These are phyloP conservation scores for Bretziella fagacearum DNA, from an alignment of 2,329 filamentous ascomycete species.

Conservation along the genomic window DNA sequence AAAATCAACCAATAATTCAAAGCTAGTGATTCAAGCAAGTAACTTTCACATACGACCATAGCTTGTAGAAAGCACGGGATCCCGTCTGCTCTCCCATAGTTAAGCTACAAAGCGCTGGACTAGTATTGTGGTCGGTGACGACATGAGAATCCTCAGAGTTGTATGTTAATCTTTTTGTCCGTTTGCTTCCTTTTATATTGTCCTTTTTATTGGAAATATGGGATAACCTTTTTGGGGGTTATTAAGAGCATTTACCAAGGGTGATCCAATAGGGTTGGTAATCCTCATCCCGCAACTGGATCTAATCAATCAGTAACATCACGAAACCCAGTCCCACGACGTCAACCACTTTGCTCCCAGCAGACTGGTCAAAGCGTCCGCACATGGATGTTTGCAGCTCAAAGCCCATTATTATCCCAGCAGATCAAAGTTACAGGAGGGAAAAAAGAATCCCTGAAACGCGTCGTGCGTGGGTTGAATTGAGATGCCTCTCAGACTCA, in stretches of 20 bases:
- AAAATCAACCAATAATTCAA: neutral
- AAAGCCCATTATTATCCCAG: conserved; percentile 1
- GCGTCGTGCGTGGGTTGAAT: conserved; percentile 3
- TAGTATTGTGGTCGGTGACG: neutral
- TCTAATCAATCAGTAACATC: conserved; percentile 9
- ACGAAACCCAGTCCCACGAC: neutral
- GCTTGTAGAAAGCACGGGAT: neutral
- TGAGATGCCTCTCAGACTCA: neutral
- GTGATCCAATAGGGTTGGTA: conserved; percentile 2
- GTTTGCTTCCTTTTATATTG: no score
- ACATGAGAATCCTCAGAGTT: neutral
- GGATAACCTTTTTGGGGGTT: no score
- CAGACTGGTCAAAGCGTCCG: neutral
- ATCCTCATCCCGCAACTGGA: neutral
- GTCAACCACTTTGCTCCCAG: conserved; percentile 1
- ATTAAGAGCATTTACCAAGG: no score
- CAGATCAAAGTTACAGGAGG: neutral
- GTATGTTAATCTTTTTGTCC: neutral
- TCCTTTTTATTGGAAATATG: no score
- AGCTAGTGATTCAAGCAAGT: neutral
- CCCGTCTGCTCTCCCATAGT: neutral
- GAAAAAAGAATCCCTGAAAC: conserved; percentile 3
- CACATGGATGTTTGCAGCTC: neutral
- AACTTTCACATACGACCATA: neutral
- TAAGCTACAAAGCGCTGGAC: neutral